Conservation (phyloP, 2,329 filamentous ascomycete genomes). For the Triangularia verruculosa region DNA sequence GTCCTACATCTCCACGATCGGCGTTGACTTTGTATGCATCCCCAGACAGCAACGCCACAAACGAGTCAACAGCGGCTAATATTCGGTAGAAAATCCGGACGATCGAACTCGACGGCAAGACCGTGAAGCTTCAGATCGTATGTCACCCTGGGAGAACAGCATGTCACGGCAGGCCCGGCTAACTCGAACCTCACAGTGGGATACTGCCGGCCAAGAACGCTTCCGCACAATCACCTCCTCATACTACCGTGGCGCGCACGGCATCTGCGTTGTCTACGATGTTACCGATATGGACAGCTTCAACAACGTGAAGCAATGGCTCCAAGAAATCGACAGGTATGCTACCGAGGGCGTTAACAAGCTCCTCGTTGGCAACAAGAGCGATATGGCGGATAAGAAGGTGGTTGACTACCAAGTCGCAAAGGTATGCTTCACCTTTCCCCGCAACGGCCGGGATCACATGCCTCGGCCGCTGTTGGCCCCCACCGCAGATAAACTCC, state of each 20-base stretch:
- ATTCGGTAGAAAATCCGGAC: conserved; percentile 89
- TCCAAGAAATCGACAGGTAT: conserved; percentile 99
- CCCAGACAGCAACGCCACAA: not conserved
- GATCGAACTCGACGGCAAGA: conserved; percentile 99
- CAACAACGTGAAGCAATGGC: conserved; percentile 99
- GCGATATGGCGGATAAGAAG: conserved; percentile 99
- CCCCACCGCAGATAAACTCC: not conserved
- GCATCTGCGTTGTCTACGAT: conserved; percentile 99
- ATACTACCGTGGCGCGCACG: conserved; percentile 98
- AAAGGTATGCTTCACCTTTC: conserved; percentile 65
- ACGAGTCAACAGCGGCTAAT: conserved; percentile 17
- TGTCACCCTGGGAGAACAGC: conserved; percentile 36
- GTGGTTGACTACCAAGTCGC: conserved; percentile 99
- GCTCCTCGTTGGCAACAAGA: conserved; percentile 99
- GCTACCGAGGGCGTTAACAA: conserved; percentile 99
- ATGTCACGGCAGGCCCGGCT: not conserved
- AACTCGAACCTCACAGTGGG: conserved; percentile 65
- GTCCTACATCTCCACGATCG: conserved; percentile 99
- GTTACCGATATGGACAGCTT: conserved; percentile 99
- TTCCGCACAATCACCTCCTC: conserved; percentile 99
- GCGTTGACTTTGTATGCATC: conserved; percentile 89
- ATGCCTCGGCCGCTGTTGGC: not conserved
- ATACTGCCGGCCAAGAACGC: conserved; percentile 97
- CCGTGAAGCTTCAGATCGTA: conserved; percentile 99
- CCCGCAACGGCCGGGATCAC: conserved; percentile 6